These are phyloP conservation scores for Alternaria rosae DNA, from an alignment of 2,329 filamentous ascomycete species.

Conservation along the genomic window DNA sequence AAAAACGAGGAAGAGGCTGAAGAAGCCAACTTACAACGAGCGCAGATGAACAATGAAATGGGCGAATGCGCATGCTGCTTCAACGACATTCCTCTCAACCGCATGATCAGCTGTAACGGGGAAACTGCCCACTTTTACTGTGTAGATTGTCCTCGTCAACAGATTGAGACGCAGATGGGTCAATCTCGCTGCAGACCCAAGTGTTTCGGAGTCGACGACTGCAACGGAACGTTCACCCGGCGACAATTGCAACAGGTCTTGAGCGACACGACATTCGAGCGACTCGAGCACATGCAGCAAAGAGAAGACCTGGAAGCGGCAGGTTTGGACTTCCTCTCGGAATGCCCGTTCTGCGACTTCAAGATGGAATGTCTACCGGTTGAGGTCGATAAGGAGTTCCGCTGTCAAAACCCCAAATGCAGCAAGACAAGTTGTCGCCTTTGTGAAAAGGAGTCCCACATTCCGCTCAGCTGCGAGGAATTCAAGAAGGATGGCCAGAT, in stretches of 20 bases:
- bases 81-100: conserved; percentile 69
- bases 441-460: conserved; percentile 73
- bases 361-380: conserved; percentile 75
- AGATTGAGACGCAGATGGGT: conserved; percentile 74
- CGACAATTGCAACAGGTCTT: conserved; percentile 65
- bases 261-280: conserved; percentile 64
- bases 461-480: conserved; percentile 76
- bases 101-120: conserved; percentile 72
- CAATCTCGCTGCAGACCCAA: conserved; percentile 70
- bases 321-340: conserved; percentile 73
- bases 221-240: conserved; percentile 66
- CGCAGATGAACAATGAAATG: conserved; percentile 54
- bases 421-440: conserved; percentile 60
- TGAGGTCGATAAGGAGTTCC: conserved; percentile 75
- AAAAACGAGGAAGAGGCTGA: conserved; percentile 38
- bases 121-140: conserved; percentile 73
- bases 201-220: conserved; percentile 71
- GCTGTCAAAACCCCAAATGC: conserved; percentile 73
- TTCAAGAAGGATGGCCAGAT: conserved; percentile 65
- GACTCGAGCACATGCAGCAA: conserved; percentile 75
- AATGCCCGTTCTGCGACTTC: conserved; percentile 83
- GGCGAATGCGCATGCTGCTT: conserved; percentile 78
- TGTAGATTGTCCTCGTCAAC: conserved; percentile 67
- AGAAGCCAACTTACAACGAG: conserved; percentile 44
- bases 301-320: conserved; percentile 73